These are phyloP conservation scores for Mycena rosella DNA, from an alignment of 768 basidiomycete genomes.

Conservation along the genomic window DNA sequence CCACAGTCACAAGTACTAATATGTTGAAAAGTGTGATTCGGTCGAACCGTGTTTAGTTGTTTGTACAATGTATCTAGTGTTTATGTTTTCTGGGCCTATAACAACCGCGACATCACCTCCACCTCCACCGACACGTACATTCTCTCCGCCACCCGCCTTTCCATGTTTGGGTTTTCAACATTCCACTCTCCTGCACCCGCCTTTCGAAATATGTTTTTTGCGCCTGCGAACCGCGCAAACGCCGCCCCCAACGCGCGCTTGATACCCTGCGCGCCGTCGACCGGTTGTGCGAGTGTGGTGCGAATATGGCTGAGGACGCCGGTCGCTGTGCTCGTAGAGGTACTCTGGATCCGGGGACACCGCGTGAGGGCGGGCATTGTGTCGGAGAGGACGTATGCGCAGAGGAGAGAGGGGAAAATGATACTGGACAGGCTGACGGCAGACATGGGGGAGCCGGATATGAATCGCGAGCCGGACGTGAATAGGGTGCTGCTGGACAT, in stretches of 20 bases:
- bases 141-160: not conserved
- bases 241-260: not conserved
- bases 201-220: not conserved
- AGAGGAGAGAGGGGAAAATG: not conserved
- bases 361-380: constrained; percentile 1
- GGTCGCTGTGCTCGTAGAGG: not conserved
- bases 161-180: not conserved
- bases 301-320: not conserved
- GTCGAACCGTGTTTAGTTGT: too few relatives aligned
- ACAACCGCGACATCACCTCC: too few relatives aligned
- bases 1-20: too few relatives aligned
- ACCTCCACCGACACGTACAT: too few relatives aligned
- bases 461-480: not conserved
- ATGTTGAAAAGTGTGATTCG: too few relatives aligned
- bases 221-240: not conserved
- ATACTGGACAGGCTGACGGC: not conserved
- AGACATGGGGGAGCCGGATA: not conserved
- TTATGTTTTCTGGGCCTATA: too few relatives aligned
- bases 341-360: not conserved
- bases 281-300: too few relatives aligned
- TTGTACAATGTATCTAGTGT: too few relatives aligned
- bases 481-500: too few relatives aligned
- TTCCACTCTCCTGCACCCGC: not conserved
- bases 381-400: not conserved
- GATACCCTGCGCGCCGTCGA: too few relatives aligned